Evolutionary conservation across 2,329 filamentous ascomycete genomes (phyloP), one percentile per base, ranked within the genome.

Genomic region (Ceratocystiopsis minuta): DNA sequence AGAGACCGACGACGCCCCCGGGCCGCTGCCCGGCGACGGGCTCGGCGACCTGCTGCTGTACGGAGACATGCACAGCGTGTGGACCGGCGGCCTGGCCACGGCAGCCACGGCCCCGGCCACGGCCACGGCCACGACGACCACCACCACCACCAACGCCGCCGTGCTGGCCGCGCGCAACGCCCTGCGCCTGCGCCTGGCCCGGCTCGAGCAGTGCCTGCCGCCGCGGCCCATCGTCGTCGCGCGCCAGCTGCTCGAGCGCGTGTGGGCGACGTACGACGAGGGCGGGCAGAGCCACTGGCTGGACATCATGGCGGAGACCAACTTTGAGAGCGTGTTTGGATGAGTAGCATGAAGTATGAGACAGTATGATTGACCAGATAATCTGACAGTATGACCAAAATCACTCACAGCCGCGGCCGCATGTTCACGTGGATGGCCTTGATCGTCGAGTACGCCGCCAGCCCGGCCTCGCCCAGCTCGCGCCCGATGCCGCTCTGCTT

Each of bases 251-350:
- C 55, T 63, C 5, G 55, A 53, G n/a, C 54, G 58, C 0, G 54
- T 63, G 3, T 63, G 60, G 60, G 51, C 54, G 2, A 55, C 56
- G 0, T 63, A 63, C 18, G 60, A 63, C 32, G 46, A 42, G 2
- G 58, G 61, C 31, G 45, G 49, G 4, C 52, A 53, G 0, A 43
- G 41, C 28, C 46, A 48, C 40, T 49, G 47, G 47, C 39, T 49
- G 28, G 47, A 49, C 17, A 46, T 49, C 7, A 46, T 49, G 46
- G 40, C 39, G 0, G 43, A 43, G 31, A 42, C 41, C 2, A 41
- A 42, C 5, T 45, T 43, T 40, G 45, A 45, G 34, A 47, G 41
- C 34, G 45, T 47, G 12, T 47, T 47, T 42, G 45, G 45, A 6
- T 47, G 36, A 16, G 3, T 5, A 13, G 20, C 17, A 31, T 15